Evolutionary conservation across 2,329 filamentous ascomycete species (phyloP).

Genomic region (Ophiocordyceps sinensis): DNA sequence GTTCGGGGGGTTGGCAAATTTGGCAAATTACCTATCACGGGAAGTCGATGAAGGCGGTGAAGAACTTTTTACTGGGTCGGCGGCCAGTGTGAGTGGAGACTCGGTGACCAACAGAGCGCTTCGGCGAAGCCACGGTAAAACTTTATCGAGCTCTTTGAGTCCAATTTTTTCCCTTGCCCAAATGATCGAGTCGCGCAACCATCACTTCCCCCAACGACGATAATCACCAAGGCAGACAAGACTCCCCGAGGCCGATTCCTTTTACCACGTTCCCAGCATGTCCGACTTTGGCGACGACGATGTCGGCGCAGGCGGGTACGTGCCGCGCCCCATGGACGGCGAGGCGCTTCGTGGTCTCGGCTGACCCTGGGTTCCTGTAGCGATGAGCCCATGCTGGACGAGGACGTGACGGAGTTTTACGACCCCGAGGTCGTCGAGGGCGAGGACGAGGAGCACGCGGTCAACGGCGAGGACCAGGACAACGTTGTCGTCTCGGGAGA

Average conservation of each 20-base stretch:
- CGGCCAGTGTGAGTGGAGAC: too few relatives aligned
- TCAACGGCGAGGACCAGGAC: conserved; percentile 41
- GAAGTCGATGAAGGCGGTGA: conserved; percentile 21
- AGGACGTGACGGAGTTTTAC: conserved; percentile 47
- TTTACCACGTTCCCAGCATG: conserved; percentile 29
- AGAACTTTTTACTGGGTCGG: conserved; percentile 10
- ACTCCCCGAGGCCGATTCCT: neutral
- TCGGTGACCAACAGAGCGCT: too few relatives aligned
- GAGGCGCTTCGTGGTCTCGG: too few relatives aligned
- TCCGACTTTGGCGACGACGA: conserved; percentile 62
- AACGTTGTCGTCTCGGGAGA: conserved; percentile 48
- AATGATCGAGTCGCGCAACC: neutral
- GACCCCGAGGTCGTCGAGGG: conserved; percentile 39
- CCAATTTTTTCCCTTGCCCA: neutral
- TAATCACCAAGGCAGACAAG: neutral
- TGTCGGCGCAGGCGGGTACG: conserved; percentile 42
- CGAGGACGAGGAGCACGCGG: conserved; percentile 34
- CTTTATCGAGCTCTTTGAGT: conserved; percentile 1
- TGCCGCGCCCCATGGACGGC: conserved; percentile 7
- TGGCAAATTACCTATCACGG: too few relatives aligned
- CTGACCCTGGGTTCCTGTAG: conserved; percentile 20
- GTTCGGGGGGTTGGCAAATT: too few relatives aligned
- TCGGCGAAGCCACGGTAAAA: conserved; percentile 19
- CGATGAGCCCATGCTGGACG: conserved; percentile 59
- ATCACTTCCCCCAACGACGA: neutral